Evolutionary conservation across 1,284 basidiomycete species (phyloP), one percentile per base, ranked within the genome.

Genomic region (Coniferiporia sulphurascens): DNA sequence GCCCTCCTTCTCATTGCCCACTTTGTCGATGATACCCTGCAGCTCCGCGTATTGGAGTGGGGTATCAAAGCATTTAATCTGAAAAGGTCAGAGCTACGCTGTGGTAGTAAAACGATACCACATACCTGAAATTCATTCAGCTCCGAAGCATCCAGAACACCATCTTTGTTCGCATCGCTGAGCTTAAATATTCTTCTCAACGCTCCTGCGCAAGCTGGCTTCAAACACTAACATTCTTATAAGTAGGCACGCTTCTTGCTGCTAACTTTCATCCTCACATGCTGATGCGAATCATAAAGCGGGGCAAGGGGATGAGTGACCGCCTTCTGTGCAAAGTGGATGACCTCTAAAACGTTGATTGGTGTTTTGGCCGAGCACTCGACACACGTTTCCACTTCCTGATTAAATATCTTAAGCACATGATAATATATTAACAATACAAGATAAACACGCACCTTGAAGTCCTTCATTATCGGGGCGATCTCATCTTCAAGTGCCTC

Each of bases 291-390:
- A 73, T 99, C 96, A 73, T 99, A 99, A 22, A 99, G 76, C 3
- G 96, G 96, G 6, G 97, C 96, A 4, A 95, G 97, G 1, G 97
- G 96, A 72, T 98, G 94, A 15, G 98, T 78, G 27, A 99, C 97
- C 4, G 97, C 97, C 71, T 98, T 98, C 74, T 98, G 96, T 0
- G 97, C 96, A 73, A 98, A 98, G 74, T 97, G 98, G 76, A 99
- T 97, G n/a, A 98, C 93, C 73, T 98, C 96, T 35, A 94, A 95
- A 53, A 99, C 90, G 74, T 99, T 99, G 62, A 95, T 73, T 21
- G 91, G 88, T 53, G 90, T 78, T 67, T 90, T 87, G 0, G 95
- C 95, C 9, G 93, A 96, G 71, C 95, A 97, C 75, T 98, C 96
- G 36, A 99, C 92, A 68, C 95, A 98, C 27, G 96, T 98, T 73